Conservation (phyloP, 169 alveolate genomes). For the Cryptosporidium bovis region DNA sequence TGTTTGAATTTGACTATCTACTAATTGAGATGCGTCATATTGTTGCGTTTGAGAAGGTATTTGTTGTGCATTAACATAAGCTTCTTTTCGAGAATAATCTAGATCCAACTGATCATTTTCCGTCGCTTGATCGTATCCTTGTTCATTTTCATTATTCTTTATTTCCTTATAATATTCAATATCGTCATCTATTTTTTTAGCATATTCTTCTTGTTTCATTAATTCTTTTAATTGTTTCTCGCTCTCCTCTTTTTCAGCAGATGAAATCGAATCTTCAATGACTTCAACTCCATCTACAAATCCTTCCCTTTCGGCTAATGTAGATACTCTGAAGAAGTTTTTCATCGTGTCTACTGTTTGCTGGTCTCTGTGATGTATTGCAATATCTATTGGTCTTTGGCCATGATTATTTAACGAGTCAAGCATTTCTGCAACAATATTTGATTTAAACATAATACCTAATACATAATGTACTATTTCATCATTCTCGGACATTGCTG, state of each 20-base stretch:
- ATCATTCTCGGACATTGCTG: conserved; percentile 74
- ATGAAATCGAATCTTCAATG: conserved; percentile 32
- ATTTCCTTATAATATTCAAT: conserved; percentile 13
- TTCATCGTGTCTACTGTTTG: conserved; percentile 72
- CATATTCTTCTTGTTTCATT: conserved; percentile 32
- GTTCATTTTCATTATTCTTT: conserved; percentile 20
- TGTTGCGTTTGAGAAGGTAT: too few species aligned
- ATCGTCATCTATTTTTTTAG: conserved; percentile 1
- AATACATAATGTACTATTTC: conserved; percentile 66
- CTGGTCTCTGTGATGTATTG: conserved; percentile 55
- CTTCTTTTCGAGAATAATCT: conserved; percentile 4
- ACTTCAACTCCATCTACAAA: conserved; percentile 72
- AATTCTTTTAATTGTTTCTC: conserved; percentile 30
- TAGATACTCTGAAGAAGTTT: conserved; percentile 66
- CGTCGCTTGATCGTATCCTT: conserved; percentile 6
- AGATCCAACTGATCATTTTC: neutral
- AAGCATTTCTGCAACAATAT: conserved; percentile 69
- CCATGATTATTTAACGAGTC: conserved; percentile 58
- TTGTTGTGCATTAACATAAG: neutral
- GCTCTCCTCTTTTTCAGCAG: conserved; percentile 51
- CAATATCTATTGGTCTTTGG: conserved; percentile 71
- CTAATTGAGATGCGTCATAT: too few species aligned
- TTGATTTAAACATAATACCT: conserved; percentile 69
- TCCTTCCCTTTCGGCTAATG: conserved; percentile 66
- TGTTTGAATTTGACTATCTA: neutral